A percentile compares a stretch with the other conserved stretches of the same genome.
phyloP scores from a whole-genome alignment of 129 eudicot genomes.

The Deinandra increscens region DNA sequence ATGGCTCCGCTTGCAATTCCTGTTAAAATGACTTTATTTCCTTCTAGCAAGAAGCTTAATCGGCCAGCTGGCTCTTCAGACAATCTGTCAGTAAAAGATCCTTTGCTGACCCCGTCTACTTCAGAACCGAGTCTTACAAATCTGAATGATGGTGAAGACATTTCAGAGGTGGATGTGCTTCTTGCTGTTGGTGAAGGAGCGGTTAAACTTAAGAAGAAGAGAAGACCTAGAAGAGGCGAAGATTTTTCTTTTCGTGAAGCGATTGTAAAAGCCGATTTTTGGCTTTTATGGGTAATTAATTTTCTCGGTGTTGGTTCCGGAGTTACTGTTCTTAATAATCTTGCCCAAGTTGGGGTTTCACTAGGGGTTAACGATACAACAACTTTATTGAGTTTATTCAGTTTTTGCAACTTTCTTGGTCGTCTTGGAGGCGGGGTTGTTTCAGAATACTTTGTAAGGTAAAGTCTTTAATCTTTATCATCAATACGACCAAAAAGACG shows the following conservation, averaged over 20 bases:
- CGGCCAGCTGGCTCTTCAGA: conserved; percentile 42
- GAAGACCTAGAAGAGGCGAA: conserved; percentile 87
- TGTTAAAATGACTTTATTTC: conserved; percentile 83
- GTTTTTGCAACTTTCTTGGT: conserved; percentile 85
- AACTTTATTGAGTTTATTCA: conserved; percentile 70
- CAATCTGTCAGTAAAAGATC: conserved; percentile 38
- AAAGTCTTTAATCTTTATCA: conserved; percentile 14
- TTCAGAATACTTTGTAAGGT: conserved; percentile 88
- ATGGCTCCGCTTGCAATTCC: conserved; percentile 93
- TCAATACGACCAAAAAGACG: not conserved
- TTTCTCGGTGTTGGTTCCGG: conserved; percentile 93
- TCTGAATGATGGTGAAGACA: conserved; percentile 49
- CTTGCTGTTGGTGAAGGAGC: conserved; percentile 96
- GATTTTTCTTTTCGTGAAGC: conserved; percentile 84
- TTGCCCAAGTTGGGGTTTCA: conserved; percentile 89
- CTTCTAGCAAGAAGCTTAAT: conserved; percentile 45
- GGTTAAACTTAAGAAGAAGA: conserved; percentile 59
- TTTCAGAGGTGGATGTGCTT: conserved; percentile 73
- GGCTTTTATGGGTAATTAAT: conserved; percentile 84
- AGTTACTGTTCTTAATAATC: conserved; percentile 85
- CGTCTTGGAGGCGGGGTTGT: conserved; percentile 86
- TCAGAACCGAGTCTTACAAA: conserved; percentile 54
- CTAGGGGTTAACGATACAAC: conserved; percentile 71
- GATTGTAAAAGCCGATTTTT: conserved; percentile 84
- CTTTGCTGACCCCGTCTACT: conserved; percentile 52